Conservation (phyloP, 129 eudicot genomes). For the Tanacetum coccineum region DNA sequence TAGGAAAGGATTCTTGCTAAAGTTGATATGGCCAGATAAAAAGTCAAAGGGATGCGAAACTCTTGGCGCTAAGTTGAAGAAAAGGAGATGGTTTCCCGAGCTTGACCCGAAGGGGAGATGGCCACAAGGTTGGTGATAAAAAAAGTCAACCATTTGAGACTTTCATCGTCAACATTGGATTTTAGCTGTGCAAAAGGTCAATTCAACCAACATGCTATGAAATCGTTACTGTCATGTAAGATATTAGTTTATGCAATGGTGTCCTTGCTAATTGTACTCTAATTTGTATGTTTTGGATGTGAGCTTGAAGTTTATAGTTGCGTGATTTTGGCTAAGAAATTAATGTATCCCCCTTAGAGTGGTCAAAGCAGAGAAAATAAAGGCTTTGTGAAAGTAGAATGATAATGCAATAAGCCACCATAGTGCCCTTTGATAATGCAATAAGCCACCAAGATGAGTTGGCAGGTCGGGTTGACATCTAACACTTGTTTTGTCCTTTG, state of each 20-base stretch:
- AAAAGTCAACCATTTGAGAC: conserved; percentile 4
- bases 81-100: conserved; percentile 37
- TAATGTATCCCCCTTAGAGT: background rate
- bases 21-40: conserved; percentile 41
- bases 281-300: background rate
- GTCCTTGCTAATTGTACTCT: background rate
- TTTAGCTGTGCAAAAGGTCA: background rate
- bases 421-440: background rate
- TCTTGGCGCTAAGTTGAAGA: conserved; percentile 31
- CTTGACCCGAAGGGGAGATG: conserved; percentile 45
- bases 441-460: no score
- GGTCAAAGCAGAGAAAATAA: background rate
- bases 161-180: conserved; percentile 1
- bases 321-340: background rate
- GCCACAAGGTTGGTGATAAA: conserved; percentile 74
- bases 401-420: background rate
- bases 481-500: no score
- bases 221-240: background rate
- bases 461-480: no score
- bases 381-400: background rate
- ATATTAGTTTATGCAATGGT: background rate
- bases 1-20: conserved; percentile 33
- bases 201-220: no score
- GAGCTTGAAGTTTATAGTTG: background rate
- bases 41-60: conserved; percentile 7